Conservation (phyloP, 345 rosid species). For the Brassica carinata region DNA sequence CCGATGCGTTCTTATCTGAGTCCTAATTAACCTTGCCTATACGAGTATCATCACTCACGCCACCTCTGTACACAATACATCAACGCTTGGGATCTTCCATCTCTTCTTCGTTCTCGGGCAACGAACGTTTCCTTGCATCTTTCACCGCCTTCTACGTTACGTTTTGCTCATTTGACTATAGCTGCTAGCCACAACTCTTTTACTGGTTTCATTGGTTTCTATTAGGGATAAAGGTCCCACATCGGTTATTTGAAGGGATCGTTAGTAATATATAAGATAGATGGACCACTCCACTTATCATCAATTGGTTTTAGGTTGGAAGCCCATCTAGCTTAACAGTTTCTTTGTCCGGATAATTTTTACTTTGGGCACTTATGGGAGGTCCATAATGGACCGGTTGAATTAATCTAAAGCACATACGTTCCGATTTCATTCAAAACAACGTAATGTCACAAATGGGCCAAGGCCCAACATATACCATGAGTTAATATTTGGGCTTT, state of each 20-base stretch:
- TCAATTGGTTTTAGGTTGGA: too few species aligned
- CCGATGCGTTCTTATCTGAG: neutral
- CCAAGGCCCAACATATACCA: neutral
- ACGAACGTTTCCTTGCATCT: too few species aligned
- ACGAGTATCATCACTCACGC: neutral
- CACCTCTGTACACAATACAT: neutral
- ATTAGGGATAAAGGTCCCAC: too few species aligned
- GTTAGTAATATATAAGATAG: too few species aligned
- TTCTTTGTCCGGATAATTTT: neutral
- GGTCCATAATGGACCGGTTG: conserved; percentile 25
- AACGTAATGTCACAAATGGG: neutral
- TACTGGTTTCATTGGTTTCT: too few species aligned
- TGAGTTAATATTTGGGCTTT: neutral
- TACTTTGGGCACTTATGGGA: neutral
- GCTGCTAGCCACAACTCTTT: too few species aligned
- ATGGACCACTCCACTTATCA: too few species aligned
- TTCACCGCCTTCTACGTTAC: too few species aligned
- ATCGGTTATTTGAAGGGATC: too few species aligned
- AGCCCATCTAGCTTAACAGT: too few species aligned
- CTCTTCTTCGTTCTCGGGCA: neutral
- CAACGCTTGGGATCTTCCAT: neutral
- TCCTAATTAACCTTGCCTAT: neutral
- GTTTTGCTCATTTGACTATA: too few species aligned
- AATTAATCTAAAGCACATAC: conserved; percentile 30
- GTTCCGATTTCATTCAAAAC: conserved; percentile 70